These are phyloP conservation scores for Sparassis latifolia DNA, from an alignment of 1,284 basidiomycete genomes.

Conservation along the genomic window DNA sequence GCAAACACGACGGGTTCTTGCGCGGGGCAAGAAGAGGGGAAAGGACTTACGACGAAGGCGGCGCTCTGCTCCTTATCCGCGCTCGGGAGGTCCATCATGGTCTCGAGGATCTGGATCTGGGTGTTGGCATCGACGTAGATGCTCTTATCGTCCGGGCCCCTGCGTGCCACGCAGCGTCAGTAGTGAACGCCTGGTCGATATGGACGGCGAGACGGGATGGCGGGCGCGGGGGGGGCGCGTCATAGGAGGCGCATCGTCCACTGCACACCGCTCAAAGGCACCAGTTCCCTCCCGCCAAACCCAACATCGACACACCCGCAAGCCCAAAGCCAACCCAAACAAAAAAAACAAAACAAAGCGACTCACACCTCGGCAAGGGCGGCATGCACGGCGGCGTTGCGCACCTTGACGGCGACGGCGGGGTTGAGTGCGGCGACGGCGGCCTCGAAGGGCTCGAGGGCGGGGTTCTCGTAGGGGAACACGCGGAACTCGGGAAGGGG, in stretches of 20 bases:
- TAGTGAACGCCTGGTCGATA: neutral
- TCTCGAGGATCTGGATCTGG: slow-evolving; percentile 65
- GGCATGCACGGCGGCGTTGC: slow-evolving; percentile 74
- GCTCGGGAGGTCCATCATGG: slow-evolving; percentile 61
- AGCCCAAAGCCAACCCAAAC: neutral
- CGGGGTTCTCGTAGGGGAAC: slow-evolving; percentile 66
- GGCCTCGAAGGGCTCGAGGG: slow-evolving; percentile 64
- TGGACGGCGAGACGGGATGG: neutral
- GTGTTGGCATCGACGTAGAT: slow-evolving; percentile 66
- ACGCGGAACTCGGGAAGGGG: slow-evolving; percentile 50
- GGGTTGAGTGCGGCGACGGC: slow-evolving; percentile 75
- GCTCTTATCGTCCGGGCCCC: slow-evolving; percentile 43
- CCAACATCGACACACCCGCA: too few species aligned
- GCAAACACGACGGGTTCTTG: neutral
- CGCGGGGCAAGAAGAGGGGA: neutral
- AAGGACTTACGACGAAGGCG: slow-evolving; percentile 65
- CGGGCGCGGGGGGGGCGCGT: neutral
- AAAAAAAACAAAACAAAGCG: slow-evolving; percentile 4
- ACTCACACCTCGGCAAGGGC: slow-evolving; percentile 68
- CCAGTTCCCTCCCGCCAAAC: neutral
- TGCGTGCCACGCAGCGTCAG: slow-evolving; percentile 17
- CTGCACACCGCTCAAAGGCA: neutral
- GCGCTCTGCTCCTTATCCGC: slow-evolving; percentile 83
- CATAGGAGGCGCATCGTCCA: neutral
- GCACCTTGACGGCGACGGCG: slow-evolving; percentile 75